These are phyloP conservation scores for Arachis hypogaea DNA, from an alignment of 306 rosid species.

Conservation along the genomic window DNA sequence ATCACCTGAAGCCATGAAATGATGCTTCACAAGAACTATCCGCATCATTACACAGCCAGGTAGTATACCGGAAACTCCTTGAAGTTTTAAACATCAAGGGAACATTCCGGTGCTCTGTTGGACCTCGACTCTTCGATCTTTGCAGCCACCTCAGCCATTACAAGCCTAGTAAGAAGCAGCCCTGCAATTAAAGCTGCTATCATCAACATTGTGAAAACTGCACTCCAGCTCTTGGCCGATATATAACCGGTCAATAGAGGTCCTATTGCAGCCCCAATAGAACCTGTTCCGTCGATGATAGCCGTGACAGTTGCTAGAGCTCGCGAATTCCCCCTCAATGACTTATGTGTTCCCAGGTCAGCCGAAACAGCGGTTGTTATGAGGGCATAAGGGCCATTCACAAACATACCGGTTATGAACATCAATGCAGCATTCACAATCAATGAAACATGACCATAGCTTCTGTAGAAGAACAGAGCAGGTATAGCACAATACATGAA, in stretches of 20 bases:
- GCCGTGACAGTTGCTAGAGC: conserved; percentile 97
- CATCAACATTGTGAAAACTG: conserved; percentile 93
- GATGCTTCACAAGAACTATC: conserved; percentile 35
- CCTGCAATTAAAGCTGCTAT: conserved; percentile 88
- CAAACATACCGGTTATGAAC: conserved; percentile 93
- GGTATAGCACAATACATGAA: conserved; percentile 99
- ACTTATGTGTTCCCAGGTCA: conserved; percentile 95
- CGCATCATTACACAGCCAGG: conserved; percentile 23
- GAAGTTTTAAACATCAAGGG: conserved; percentile 46
- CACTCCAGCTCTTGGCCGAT: conserved; percentile 81
- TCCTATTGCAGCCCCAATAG: conserved; percentile 96
- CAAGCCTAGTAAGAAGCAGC: conserved; percentile 82
- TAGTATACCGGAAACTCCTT: not conserved
- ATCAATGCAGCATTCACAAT: conserved; percentile 58
- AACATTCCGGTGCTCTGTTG: conserved; percentile 41
- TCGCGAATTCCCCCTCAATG: conserved; percentile 79
- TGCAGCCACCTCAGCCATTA: conserved; percentile 70
- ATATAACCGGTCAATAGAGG: conserved; percentile 90
- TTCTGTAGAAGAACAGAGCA: conserved; percentile 82
- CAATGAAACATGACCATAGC: conserved; percentile 73
- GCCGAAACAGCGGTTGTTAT: conserved; percentile 98
- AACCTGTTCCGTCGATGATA: conserved; percentile 95
- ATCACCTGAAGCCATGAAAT: conserved; percentile 37
- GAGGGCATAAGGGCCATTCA: conserved; percentile 95
- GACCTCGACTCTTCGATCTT: conserved; percentile 74